Evolutionary conservation across 192 early-diverging fungal species (phyloP).

Genomic region (Podila verticillata): DNA sequence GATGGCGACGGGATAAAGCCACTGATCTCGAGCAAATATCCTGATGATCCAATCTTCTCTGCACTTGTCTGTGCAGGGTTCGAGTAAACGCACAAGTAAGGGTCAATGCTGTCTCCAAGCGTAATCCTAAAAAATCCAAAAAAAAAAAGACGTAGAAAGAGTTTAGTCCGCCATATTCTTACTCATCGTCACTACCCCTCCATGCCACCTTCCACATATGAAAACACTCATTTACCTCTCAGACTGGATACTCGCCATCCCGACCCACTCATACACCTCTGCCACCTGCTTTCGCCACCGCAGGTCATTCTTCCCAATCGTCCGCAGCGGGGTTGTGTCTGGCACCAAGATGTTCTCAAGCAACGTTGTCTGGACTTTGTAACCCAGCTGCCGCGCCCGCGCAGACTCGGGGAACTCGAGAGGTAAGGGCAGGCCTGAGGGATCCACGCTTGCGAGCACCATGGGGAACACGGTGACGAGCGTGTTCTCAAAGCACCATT

Average conservation of each 20-base stretch:
- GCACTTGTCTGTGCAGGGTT: conserved; percentile 24
- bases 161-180: not conserved
- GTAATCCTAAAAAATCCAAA: conserved; percentile 30
- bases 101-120: conserved; percentile 42
- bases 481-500: conserved; percentile 61
- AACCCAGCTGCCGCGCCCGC: conserved; percentile 17
- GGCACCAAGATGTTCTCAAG: conserved; percentile 39
- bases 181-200: too few relatives aligned
- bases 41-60: conserved; percentile 7
- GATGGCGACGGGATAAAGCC: conserved; percentile 48
- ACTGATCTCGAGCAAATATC: conserved; percentile 39
- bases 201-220: too few relatives aligned
- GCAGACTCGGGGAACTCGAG: conserved; percentile 41
- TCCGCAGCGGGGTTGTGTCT: conserved; percentile 39
- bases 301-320: conserved; percentile 36
- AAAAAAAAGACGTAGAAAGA: not conserved
- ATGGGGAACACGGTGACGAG: conserved; percentile 37
- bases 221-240: conserved; percentile 25
- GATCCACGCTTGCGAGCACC: conserved; percentile 41
- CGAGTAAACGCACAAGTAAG: conserved; percentile 51
- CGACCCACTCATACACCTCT: conserved; percentile 58
- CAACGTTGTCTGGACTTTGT: conserved; percentile 4
- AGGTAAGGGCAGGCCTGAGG: conserved; percentile 16
- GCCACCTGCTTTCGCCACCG: conserved; percentile 38
- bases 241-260: conserved; percentile 45